Conservation (phyloP, 306 rosid species). For the Calophaca sinica region DNA sequence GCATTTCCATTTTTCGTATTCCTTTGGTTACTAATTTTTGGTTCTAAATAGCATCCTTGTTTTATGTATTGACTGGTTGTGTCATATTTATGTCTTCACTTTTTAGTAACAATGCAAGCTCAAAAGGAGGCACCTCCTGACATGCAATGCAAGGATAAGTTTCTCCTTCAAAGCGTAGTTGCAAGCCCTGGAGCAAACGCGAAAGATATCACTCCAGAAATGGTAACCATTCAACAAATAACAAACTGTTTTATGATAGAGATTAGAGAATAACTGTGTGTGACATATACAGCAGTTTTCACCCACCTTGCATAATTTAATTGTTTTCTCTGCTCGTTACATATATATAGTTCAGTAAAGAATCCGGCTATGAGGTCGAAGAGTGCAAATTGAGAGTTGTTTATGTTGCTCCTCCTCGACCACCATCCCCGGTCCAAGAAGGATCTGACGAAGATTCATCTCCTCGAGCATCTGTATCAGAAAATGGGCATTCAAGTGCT, state of each 20-base stretch:
- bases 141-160: conserved; percentile 94
- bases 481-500: conserved; percentile 67
- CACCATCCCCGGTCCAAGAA: conserved; percentile 88
- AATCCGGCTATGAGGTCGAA: conserved; percentile 73
- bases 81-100: conserved; percentile 37
- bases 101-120: conserved; percentile 91
- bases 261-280: not conserved
- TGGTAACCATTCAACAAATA: conserved; percentile 56
- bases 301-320: not conserved
- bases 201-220: conserved; percentile 74
- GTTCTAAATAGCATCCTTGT: not conserved
- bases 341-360: conserved; percentile 74
- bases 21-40: not conserved
- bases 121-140: conserved; percentile 83
- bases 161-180: conserved; percentile 82
- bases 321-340: conserved; percentile 41
- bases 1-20: not conserved
- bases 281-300: not conserved
- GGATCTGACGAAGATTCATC: conserved; percentile 93
- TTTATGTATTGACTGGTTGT: conserved; percentile 30
- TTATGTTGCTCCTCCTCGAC: conserved; percentile 83
- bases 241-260: conserved; percentile 1
- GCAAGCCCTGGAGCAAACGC: conserved; percentile 62
- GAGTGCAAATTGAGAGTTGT: conserved; percentile 84
- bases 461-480: conserved; percentile 85